Evolutionary conservation across 176 grass and related monocot genomes (phyloP).

Genomic region (Eragrostis curvula): DNA sequence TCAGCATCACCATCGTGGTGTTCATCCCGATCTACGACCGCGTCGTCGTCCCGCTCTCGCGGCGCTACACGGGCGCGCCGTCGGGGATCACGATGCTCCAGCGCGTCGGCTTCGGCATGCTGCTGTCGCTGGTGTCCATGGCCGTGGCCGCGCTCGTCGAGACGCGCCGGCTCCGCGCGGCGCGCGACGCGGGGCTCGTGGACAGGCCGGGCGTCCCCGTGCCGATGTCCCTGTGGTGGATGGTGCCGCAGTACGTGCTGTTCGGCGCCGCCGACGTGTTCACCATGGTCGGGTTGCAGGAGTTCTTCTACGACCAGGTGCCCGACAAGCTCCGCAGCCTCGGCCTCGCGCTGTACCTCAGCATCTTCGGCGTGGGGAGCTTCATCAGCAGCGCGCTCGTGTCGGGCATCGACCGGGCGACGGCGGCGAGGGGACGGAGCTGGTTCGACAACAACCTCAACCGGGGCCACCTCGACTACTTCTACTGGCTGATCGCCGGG

Average conservation of each 20-base stretch:
- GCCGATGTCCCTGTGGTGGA: slow-evolving; percentile 89
- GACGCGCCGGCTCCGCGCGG: slow-evolving; percentile 40
- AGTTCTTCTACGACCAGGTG: slow-evolving; percentile 89
- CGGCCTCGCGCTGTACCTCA: slow-evolving; percentile 53
- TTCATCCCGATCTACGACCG: slow-evolving; percentile 66
- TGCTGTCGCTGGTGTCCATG: slow-evolving; percentile 64
- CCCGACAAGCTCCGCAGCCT: slow-evolving; percentile 56
- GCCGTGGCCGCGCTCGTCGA: slow-evolving; percentile 63
- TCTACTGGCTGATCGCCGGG: slow-evolving; percentile 55
- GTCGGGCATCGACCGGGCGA: slow-evolving; percentile 33
- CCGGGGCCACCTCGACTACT: slow-evolving; percentile 55
- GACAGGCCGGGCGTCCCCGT: slow-evolving; percentile 31
- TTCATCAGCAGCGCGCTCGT: slow-evolving; percentile 55
- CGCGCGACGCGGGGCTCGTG: slow-evolving; percentile 44
- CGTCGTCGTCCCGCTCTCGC: slow-evolving; percentile 45
- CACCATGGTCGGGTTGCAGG: slow-evolving; percentile 67
- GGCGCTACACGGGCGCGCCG: slow-evolving; percentile 38
- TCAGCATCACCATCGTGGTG: slow-evolving; percentile 44
- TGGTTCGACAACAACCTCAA: slow-evolving; percentile 64
- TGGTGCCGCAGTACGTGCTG: slow-evolving; percentile 68
- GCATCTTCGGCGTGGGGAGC: slow-evolving; percentile 53
- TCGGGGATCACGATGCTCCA: slow-evolving; percentile 75
- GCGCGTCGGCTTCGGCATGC: slow-evolving; percentile 63
- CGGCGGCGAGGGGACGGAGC: slow-evolving; percentile 28
- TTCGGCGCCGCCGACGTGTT: slow-evolving; percentile 62